Base-by-base conservation (phyloP, 1,139 yeast species). In the Pichia sp. region DNA sequence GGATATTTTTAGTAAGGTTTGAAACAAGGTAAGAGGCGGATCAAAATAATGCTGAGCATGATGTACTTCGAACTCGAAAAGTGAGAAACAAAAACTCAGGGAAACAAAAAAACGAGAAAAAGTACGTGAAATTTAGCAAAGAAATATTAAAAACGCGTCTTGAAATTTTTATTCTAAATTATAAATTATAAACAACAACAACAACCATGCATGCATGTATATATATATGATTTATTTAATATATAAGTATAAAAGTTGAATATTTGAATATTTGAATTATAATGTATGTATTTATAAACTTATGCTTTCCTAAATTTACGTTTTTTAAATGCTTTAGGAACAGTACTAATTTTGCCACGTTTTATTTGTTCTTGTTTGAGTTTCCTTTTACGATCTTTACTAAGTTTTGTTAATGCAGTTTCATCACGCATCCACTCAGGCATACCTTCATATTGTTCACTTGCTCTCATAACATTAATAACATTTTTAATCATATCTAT, bases 391-490 rank as follows among this genome's bases (percentile, higher is more conserved):
- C 86, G 84, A 48, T 74, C 76, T 61, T 80, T 79, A 9, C 79
- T 71, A 55, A 89, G 70, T 63, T 86, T 86, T n/a, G 83, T 74
- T 66, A 87, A 68, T 9, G 57, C 56, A 25, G 49, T 49, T 50
- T 78, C 75, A 6, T 48, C 53, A 46, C 81, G 78, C 86, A 94
- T 81, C 98, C 98, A 92, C 34, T 71, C 79, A 43, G 88, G 81
- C 52, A 78, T 73, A 3, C 80, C 81, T 28, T 73, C 74, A 39
- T 76, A 76, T 53, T 86, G 77, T 2, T 96, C 96, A 56, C 95
- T 85, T 65, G 89, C 96, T 60, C 86, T 85, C 96, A 92, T 92
- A 18, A 92, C 97, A 63, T 90, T 92, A 39, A 90, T 78, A 36
- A 92, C 86, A 9, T 95, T 87, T 64, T 86, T 86, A 44, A 92